Evolutionary conservation across 2,329 filamentous ascomycete genomes (phyloP).

Genomic region (Calonectria honghensis): DNA sequence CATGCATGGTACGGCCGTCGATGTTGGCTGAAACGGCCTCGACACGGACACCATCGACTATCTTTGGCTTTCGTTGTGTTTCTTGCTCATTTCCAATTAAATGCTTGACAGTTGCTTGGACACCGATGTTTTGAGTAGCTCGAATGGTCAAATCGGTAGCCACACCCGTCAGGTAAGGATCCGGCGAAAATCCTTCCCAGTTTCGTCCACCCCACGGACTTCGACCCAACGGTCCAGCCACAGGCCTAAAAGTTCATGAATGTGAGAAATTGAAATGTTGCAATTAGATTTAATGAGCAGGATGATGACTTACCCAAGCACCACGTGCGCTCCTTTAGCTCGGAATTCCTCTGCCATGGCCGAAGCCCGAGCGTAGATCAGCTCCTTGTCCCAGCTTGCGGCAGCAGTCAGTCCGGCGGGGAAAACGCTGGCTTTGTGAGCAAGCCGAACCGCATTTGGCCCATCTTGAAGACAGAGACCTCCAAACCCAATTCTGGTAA

Average conservation of each 20-base stretch:
- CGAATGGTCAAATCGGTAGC: conserved; percentile 12
- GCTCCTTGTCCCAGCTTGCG: conserved; percentile 24
- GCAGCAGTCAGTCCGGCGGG: not conserved
- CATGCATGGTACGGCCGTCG: conserved; percentile 24
- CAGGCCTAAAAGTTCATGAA: not conserved
- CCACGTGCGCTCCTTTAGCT: conserved; percentile 11
- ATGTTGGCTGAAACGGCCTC: conserved; percentile 18
- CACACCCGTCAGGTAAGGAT: conserved; percentile 26
- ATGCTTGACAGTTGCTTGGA: conserved; percentile 2
- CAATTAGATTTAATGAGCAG: too few species aligned
- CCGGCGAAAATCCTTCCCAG: conserved; percentile 29
- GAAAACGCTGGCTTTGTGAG: conserved; percentile 8
- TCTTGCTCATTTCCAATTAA: conserved; percentile 72
- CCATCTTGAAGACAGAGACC: conserved; percentile 2
- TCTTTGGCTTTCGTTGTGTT: conserved; percentile 61
- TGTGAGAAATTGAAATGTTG: not conserved
- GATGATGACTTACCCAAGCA: not conserved
- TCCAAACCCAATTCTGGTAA: not conserved
- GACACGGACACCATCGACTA: not conserved
- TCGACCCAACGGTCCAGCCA: conserved; percentile 26
- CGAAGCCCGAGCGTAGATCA: conserved; percentile 2
- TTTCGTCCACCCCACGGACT: conserved; percentile 22
- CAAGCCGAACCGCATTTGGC: not conserved
- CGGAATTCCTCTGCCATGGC: conserved; percentile 21
- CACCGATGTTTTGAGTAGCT: conserved; percentile 1